Evolutionary conservation across 78 protist genomes (phyloP).

Genomic region (Ministeria vibrans): DNA sequence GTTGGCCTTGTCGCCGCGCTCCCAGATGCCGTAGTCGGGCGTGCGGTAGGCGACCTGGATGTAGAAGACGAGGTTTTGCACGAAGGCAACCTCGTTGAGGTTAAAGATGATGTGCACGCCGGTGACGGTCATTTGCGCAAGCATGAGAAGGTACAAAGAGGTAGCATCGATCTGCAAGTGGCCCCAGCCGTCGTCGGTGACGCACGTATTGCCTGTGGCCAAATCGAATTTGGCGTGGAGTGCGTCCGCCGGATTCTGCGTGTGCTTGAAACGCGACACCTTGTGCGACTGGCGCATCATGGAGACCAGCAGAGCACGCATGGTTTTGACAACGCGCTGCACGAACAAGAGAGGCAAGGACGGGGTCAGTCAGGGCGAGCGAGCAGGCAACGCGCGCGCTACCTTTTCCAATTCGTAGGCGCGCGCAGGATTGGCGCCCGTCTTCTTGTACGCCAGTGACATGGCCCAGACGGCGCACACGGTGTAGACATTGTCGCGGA

Average conservation of each 20-base stretch:
- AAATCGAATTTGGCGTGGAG: slow-evolving; percentile 22
- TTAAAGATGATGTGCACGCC: slow-evolving; percentile 14
- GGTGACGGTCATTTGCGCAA: slow-evolving; percentile 28
- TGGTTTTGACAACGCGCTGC: slow-evolving; percentile 21
- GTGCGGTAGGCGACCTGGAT: slow-evolving; percentile 31
- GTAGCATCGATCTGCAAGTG: slow-evolving; percentile 37
- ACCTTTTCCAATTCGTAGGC: not conserved
- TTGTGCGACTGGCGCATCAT: slow-evolving; percentile 27
- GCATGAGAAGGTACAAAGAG: slow-evolving; percentile 22
- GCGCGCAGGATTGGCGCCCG: not conserved
- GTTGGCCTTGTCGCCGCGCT: slow-evolving; percentile 39
- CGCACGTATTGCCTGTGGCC: not conserved
- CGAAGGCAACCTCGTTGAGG: slow-evolving; percentile 16
- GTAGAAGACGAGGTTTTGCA: slow-evolving; percentile 35
- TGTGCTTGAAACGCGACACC: slow-evolving; percentile 16
- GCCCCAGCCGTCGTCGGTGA: slow-evolving; percentile 17
- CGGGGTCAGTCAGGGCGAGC: not conserved
- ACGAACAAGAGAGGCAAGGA: too few relatives aligned
- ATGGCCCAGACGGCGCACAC: not conserved
- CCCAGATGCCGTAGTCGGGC: slow-evolving; percentile 44
- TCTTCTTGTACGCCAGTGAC: not conserved
- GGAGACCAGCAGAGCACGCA: slow-evolving; percentile 17
- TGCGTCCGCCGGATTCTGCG: not conserved
- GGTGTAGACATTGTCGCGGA: slow-evolving; percentile 11
- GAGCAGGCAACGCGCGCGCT: not conserved